A percentile compares a stretch with the other conserved stretches of the same genome.
Conservation (phyloP, 345 rosid genomes). For the Theobroma cacao region DNA sequence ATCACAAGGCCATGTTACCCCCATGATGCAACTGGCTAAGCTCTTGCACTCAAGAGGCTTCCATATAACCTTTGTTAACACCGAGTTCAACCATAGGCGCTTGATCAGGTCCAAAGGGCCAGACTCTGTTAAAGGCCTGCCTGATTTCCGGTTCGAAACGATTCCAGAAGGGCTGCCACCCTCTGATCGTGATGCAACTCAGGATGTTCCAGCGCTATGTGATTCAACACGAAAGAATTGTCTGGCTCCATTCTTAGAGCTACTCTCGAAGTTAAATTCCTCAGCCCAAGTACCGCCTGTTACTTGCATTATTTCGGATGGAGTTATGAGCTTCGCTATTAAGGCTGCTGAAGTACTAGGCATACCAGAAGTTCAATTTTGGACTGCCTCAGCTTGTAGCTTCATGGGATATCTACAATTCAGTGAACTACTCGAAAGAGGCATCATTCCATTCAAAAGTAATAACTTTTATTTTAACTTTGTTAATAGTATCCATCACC, state of each 20-base stretch:
- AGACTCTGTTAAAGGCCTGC: slow-evolving; percentile 24
- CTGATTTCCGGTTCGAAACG: slow-evolving; percentile 33
- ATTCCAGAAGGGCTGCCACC: slow-evolving; percentile 35
- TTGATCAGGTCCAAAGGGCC: slow-evolving; percentile 31
- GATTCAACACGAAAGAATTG: slow-evolving; percentile 27
- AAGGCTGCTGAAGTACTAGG: slow-evolving; percentile 17
- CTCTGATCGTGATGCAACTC: slow-evolving; percentile 30
- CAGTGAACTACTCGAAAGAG: slow-evolving; percentile 27
- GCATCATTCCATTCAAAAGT: slow-evolving; percentile 36
- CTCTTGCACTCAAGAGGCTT: slow-evolving; percentile 29
- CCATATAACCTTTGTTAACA: slow-evolving; percentile 38
- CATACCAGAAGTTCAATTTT: slow-evolving; percentile 30
- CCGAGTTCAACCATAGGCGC: slow-evolving; percentile 35
- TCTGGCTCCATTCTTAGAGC: slow-evolving; percentile 30
- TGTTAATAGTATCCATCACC: background rate
- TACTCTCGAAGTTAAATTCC: slow-evolving; percentile 12
- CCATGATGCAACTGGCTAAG: slow-evolving; percentile 20
- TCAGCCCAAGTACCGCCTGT: slow-evolving; percentile 20
- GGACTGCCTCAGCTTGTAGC: slow-evolving; percentile 34
- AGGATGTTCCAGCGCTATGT: slow-evolving; percentile 11
- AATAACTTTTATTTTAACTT: background rate
- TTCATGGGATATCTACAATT: slow-evolving; percentile 34
- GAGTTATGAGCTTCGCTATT: slow-evolving; percentile 23
- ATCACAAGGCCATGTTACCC: slow-evolving; percentile 12
- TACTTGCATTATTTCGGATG: slow-evolving; percentile 33